Evolutionary conservation across 2,329 filamentous ascomycete species (phyloP), one percentile per base, ranked within the genome.

Genomic region (Fusarium sp.): DNA sequence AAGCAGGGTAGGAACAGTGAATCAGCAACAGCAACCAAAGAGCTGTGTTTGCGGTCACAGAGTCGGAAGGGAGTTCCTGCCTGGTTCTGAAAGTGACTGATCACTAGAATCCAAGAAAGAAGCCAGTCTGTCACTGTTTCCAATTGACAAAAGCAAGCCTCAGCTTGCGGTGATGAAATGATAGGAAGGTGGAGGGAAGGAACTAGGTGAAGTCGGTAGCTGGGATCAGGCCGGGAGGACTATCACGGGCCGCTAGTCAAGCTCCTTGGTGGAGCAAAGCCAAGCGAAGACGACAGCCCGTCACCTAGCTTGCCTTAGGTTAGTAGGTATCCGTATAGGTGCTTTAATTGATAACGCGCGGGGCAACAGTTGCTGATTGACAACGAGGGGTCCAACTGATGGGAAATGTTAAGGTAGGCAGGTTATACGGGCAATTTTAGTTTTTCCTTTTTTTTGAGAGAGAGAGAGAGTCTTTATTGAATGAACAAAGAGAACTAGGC

Each of bases 211-310:
- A 37, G 34, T 37, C 34, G 18, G 34, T 37, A 37, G 34, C 34
- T 37, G 18, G 34, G 48, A 51, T 51, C 16, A 37, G 30, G 30
- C 47, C 32, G 41, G 56, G 45, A 61, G 64, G 30, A 42, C 62
- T 61, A 56, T 41, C 45, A 22, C 60, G 49, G 60, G 48, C 53
- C 51, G 61, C 56, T 57, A 69, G 34, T 25, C 6, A 14, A 37
- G 51, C 67, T 40, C 44, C 27, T 41, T 58, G 37, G 67, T 68
- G 53, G 67, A 55, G 57, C 30, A 67, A 64, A 49, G 56, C 37
- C 34, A 67, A 58, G 42, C 32, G 42, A 64, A 41, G 20, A 30
- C 14, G 14, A 25, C 32, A 16, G 22, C 27, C 14, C 20, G 29
- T 34, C 20, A 20, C 24, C 11, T 27, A 27, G 18, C 16, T 18